Evolutionary conservation across 1,139 yeast genomes (phyloP).

Genomic region (Arxiozyma heterogenica): DNA sequence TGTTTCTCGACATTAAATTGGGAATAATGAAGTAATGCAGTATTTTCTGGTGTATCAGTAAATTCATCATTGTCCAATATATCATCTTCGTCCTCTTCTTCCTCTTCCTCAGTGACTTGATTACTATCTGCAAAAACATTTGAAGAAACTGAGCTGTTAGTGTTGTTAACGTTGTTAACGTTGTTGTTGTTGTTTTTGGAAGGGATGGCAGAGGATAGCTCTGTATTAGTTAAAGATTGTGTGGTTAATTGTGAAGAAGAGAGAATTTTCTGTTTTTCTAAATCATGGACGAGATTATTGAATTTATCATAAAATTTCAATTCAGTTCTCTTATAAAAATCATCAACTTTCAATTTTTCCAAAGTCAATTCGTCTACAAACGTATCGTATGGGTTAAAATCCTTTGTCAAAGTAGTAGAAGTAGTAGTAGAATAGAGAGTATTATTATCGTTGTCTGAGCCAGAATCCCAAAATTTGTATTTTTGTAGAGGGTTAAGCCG

Average conservation of each 20-base stretch:
- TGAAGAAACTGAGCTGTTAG: neutral
- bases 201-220: neutral
- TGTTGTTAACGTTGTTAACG: neutral
- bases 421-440: neutral
- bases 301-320: constrained; percentile 39
- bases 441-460: neutral
- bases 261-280: constrained; percentile 25
- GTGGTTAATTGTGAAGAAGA: neutral
- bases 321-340: constrained; percentile 49
- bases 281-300: constrained; percentile 44
- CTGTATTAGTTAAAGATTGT: neutral
- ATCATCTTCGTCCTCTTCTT: constrained; percentile 24
- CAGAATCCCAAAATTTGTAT: constrained; percentile 1
- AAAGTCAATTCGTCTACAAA: constrained; percentile 48
- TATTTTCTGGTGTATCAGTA: constrained; percentile 30
- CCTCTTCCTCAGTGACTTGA: constrained; percentile 1
- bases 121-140: neutral
- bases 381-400: constrained; percentile 29
- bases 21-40: constrained; percentile 32
- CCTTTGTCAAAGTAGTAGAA: neutral
- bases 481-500: neutral
- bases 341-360: constrained; percentile 52
- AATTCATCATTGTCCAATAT: constrained; percentile 31
- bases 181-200: neutral
- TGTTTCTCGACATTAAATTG: constrained; percentile 33